A percentile compares a stretch with the other conserved stretches of the same genome.
These are phyloP conservation scores for Musa itinerans DNA, from an alignment of 176 grass and related monocot genomes.

Conservation along the genomic window DNA sequence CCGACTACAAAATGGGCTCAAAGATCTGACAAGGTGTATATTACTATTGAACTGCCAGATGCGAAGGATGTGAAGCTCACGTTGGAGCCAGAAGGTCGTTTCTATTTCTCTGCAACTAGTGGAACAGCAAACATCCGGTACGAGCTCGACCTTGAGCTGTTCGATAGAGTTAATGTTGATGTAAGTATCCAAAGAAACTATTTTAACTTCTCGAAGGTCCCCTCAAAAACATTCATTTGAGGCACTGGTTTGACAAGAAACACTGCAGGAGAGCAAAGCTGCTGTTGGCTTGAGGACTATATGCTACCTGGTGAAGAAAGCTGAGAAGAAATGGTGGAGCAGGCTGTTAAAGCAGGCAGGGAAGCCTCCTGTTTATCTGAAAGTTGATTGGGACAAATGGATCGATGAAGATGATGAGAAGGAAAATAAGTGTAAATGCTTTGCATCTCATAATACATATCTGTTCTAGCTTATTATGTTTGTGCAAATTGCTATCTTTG, in stretches of 20 bases:
- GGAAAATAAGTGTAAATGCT: constrained; percentile 40
- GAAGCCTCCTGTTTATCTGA: constrained; percentile 62
- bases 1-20: constrained; percentile 93
- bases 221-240: neutral
- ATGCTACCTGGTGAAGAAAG: constrained; percentile 76
- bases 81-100: constrained; percentile 64
- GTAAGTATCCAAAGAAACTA: constrained; percentile 24
- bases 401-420: constrained; percentile 82
- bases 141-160: constrained; percentile 70
- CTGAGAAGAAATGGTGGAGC: constrained; percentile 69
- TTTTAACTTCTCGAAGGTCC: neutral
- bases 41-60: constrained; percentile 70
- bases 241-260: neutral
- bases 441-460: neutral
- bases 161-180: constrained; percentile 67
- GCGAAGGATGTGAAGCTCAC: constrained; percentile 88
- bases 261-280: constrained; percentile 63
- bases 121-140: constrained; percentile 43
- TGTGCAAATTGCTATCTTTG: neutral
- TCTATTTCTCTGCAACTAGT: constrained; percentile 61
- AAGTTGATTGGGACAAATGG: constrained; percentile 99
- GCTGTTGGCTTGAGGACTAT: constrained; percentile 64
- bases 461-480: neutral
- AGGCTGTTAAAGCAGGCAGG: constrained; percentile 64
- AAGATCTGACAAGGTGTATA: constrained; percentile 55